phyloP scores from a whole-genome alignment of 2,329 filamentous ascomycete genomes.

The Ophiostoma perfectum region DNA sequence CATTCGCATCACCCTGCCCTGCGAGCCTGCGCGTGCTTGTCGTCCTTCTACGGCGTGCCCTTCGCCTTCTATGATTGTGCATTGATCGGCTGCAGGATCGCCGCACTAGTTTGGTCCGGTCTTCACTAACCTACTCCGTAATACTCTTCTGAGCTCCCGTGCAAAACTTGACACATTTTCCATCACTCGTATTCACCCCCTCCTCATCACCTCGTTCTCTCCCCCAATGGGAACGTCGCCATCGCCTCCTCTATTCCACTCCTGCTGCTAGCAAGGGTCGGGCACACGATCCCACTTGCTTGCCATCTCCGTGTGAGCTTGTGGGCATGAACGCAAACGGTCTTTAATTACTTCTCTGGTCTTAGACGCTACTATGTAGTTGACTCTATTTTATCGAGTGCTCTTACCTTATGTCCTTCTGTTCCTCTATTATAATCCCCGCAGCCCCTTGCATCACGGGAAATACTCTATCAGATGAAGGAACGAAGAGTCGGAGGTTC shows the following conservation, averaged over 20 bases:
- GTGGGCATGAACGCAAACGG: too few relatives aligned
- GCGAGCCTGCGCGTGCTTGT: too few relatives aligned
- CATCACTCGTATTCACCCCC: not conserved
- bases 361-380: too few relatives aligned
- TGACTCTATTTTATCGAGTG: too few relatives aligned
- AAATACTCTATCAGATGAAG: too few relatives aligned
- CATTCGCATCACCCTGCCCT: too few relatives aligned
- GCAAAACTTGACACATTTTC: too few relatives aligned
- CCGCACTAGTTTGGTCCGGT: not conserved
- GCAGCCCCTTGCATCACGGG: too few relatives aligned
- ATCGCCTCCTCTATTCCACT: not conserved
- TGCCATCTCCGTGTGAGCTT: not conserved
- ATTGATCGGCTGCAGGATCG: slow-evolving; percentile 4
- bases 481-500: too few relatives aligned
- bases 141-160: not conserved
- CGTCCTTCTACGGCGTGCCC: not conserved
- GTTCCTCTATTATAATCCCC: too few relatives aligned
- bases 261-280: not conserved
- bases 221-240: slow-evolving; percentile 5
- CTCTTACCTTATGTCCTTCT: too few relatives aligned
- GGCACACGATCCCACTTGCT: not conserved
- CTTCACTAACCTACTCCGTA: not conserved
- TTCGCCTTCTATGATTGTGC: slow-evolving; percentile 11
- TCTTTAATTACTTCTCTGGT: too few relatives aligned
- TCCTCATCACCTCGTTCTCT: not conserved